Evolutionary conservation across 129 eudicot species (phyloP), one percentile per base, ranked within the genome.

Genomic region (Saposhnikovia divaricata): DNA sequence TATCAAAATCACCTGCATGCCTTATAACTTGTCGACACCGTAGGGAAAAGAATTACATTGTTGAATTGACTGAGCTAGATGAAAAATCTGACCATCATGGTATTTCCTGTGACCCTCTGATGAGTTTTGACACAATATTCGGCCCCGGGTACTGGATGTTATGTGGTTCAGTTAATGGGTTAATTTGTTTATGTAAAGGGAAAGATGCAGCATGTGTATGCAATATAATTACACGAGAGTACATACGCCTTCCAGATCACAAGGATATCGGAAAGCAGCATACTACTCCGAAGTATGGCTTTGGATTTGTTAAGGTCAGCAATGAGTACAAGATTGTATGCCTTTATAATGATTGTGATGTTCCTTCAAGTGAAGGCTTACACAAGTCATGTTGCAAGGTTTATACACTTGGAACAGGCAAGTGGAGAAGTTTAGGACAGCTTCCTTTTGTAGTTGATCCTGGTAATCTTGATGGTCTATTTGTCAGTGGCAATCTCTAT

Each of bases 351-450:
- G 23, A 21, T 21, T 31, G 0, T 31, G 34, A 31, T 31, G 43
- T 75, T 23, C 76, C 57, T 21, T 81, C 37, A 31, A 65, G 39
- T 43, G 10, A 38, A 69, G 27, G 15, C 16, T 42, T 69, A 48
- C 15, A 71, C 0, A 72, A 74, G 12, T 74, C 75, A 45, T 85
- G 79, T 69, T 81, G 80, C 11, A 81, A 74, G 78, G 79, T 89
- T 38, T 89, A 87, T 80, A 84, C 88, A 25, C 84, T 81, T 78
- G 88, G 89, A 63, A 80, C 86, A 10, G 83, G 83, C 12, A 59
- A 70, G 43, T 90, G 89, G 91, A 82, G 91, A 80, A 69, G 61
- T 45, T 77, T 82, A 14, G 81, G 82, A n/a, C 63, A 53, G 10
- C 27, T 53, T 53, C 25, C 27, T 2, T 53, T 53, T 53, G 6